Base-by-base conservation (phyloP, 2,329 filamentous ascomycete genomes). In the Diaporthe vaccinii region DNA sequence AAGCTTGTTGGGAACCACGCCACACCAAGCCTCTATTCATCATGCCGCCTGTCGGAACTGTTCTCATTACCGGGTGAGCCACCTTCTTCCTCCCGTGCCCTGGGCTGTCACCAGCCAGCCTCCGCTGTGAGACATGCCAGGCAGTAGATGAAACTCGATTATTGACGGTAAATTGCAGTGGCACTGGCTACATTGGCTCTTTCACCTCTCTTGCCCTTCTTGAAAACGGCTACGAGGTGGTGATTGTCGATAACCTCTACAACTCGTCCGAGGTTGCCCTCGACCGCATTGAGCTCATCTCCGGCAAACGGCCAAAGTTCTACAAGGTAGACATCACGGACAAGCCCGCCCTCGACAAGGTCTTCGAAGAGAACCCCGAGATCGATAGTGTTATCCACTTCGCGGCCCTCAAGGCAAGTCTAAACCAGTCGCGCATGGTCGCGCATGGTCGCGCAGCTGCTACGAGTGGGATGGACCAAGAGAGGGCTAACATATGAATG, bases 321-420 rank as follows among this genome's bases (percentile, higher is more conserved):
- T 92, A 95, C 88, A 87, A 98, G 84, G 88, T 92, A 82, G 97
- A 99, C 86, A 91, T 99, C 81, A 98, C 95, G 80, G 91, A 98
- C 82, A 93, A 97, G 84, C 89, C 90, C 77, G 93, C 89, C 17
- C 90, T 99, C 75, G 95, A 98, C 84, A 92, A 93, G 81, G 94
- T 98, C 80, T 98, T 99, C 83, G 89, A 91, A 78, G 94, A 93
- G 82, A 93, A 98, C 86, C 95, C 96, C 70, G 93, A 95, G 82
- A 98, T 99, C 82, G 95, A 98, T 90, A 98, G 95, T 83, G 97
- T 98, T 79, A 98, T 99, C 81, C 97, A 99, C 89, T 99, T 99
- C 83, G 97, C 97, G 78, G 97, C 97, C 34, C 90, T 99, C 80
- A 99, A 99, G 93, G 95, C 93, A 85, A 80, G 86, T 81, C 62